phyloP scores from a whole-genome alignment of 306 rosid genomes.

The Medicago ruthenica region DNA sequence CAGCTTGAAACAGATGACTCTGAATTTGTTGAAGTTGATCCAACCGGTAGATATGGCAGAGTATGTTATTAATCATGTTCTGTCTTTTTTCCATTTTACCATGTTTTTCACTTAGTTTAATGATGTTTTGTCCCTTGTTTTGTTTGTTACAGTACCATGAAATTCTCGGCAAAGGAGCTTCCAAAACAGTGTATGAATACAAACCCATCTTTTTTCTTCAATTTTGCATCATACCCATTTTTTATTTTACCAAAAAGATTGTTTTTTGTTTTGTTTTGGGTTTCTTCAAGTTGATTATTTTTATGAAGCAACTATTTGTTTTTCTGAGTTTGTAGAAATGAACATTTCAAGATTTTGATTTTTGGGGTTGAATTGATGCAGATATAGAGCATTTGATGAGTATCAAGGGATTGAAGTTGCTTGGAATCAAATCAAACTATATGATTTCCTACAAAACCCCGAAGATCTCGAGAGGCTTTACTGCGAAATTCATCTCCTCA shows the following conservation, averaged over 20 bases:
- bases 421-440: conserved; percentile 93
- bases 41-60: conserved; percentile 99
- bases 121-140: conserved; percentile 34
- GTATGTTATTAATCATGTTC: conserved; percentile 40
- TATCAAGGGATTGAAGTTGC: conserved; percentile 98
- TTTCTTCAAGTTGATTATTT: conserved; percentile 10
- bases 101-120: conserved; percentile 11
- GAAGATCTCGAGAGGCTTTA: conserved; percentile 96
- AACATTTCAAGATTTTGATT: conserved; percentile 18
- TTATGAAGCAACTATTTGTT: background rate
- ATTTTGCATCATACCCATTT: conserved; percentile 14
- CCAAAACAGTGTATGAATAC: conserved; percentile 83
- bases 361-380: conserved; percentile 42
- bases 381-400: conserved; percentile 94
- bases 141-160: conserved; percentile 73
- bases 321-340: conserved; percentile 29
- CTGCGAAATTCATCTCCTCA: conserved; percentile 92
- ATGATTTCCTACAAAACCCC: conserved; percentile 88
- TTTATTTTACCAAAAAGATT: conserved; percentile 10
- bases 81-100: conserved; percentile 19
- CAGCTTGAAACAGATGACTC: conserved; percentile 63
- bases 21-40: conserved; percentile 92
- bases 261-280: background rate
- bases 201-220: conserved; percentile 26
- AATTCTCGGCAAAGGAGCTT: conserved; percentile 97